Evolutionary conservation across 345 rosid genomes (phyloP).

Genomic region (Boechera retrofracta): DNA sequence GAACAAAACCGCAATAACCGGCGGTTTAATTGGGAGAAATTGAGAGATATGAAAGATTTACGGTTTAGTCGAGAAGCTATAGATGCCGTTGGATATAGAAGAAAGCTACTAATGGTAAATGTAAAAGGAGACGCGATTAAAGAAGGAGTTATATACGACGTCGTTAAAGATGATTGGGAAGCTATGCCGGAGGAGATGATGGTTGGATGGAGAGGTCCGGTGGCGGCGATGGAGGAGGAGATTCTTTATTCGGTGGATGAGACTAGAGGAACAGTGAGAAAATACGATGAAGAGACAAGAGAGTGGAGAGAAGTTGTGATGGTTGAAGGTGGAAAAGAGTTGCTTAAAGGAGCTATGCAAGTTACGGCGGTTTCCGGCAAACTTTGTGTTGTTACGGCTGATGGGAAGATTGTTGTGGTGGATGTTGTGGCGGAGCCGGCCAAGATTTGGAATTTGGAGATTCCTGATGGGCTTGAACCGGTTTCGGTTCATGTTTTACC

Average conservation of each 20-base stretch:
- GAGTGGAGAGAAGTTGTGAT: slow-evolving; percentile 50
- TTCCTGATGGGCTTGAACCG: slow-evolving; percentile 52
- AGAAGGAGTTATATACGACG: slow-evolving; percentile 57
- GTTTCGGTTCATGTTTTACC: slow-evolving; percentile 60
- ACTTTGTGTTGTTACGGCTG: slow-evolving; percentile 47
- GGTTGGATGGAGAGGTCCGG: slow-evolving; percentile 65
- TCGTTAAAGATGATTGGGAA: slow-evolving; percentile 47
- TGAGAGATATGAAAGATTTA: slow-evolving; percentile 49
- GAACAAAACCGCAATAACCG: not conserved
- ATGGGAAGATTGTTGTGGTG: slow-evolving; percentile 50
- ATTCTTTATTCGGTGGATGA: slow-evolving; percentile 60
- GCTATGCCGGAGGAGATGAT: slow-evolving; percentile 58
- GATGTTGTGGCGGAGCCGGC: slow-evolving; percentile 48
- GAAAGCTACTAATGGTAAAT: slow-evolving; percentile 60
- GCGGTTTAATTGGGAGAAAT: slow-evolving; percentile 49
- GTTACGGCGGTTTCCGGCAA: slow-evolving; percentile 52
- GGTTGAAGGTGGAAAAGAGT: slow-evolving; percentile 44
- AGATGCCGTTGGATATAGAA: slow-evolving; percentile 56
- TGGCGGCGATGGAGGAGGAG: slow-evolving; percentile 54
- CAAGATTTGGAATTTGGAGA: slow-evolving; percentile 51
- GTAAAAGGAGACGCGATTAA: slow-evolving; percentile 57
- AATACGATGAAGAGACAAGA: slow-evolving; percentile 45
- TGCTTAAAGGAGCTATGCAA: slow-evolving; percentile 52
- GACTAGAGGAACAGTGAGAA: slow-evolving; percentile 46
- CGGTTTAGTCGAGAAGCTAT: slow-evolving; percentile 64